Percentiles rank a stretch among this genome's conserved stretches.
phyloP scores from a whole-genome alignment of 2,329 filamentous ascomycete species.

The Cercospora brassicicola region DNA sequence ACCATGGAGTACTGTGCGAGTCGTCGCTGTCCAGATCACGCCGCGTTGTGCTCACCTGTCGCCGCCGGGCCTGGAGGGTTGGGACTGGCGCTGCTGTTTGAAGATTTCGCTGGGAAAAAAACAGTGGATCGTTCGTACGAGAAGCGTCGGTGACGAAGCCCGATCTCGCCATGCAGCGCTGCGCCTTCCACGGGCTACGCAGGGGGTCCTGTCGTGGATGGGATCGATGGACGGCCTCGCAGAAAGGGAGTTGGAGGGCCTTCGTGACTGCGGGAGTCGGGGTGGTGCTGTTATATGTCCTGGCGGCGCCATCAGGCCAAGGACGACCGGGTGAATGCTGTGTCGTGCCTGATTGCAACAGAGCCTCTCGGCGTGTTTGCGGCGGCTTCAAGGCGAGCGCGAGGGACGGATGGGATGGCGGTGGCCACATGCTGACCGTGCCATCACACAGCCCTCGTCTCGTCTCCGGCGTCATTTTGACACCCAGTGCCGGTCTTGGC shows the following conservation, averaged over 20 bases:
- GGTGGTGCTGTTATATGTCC: conserved; percentile 8
- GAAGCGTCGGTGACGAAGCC: conserved; percentile 3
- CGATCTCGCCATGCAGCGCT: conserved; percentile 9
- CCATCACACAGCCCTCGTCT: not conserved
- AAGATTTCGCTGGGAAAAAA: conserved; percentile 13
- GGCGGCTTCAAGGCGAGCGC: not conserved
- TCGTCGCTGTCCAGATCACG: not conserved
- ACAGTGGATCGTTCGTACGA: conserved; percentile 17
- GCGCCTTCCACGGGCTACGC: conserved; percentile 2
- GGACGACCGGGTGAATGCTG: conserved; percentile 10
- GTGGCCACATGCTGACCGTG: not conserved
- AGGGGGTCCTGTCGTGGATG: not conserved
- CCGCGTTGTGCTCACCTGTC: not conserved
- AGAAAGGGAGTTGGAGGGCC: not conserved
- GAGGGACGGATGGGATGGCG: not conserved
- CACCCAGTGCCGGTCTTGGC: not conserved
- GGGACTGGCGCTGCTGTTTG: conserved; percentile 6
- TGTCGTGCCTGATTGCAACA: conserved; percentile 5
- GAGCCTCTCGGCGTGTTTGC: not conserved
- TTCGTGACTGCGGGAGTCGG: not conserved
- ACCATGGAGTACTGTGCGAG: not conserved
- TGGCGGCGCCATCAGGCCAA: conserved; percentile 4
- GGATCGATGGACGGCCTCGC: too few relatives aligned
- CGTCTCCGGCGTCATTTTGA: not conserved
- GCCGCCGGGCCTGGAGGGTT: conserved; percentile 2